These are phyloP conservation scores for Citrus australasica DNA, from an alignment of 345 rosid species.

Conservation along the genomic window DNA sequence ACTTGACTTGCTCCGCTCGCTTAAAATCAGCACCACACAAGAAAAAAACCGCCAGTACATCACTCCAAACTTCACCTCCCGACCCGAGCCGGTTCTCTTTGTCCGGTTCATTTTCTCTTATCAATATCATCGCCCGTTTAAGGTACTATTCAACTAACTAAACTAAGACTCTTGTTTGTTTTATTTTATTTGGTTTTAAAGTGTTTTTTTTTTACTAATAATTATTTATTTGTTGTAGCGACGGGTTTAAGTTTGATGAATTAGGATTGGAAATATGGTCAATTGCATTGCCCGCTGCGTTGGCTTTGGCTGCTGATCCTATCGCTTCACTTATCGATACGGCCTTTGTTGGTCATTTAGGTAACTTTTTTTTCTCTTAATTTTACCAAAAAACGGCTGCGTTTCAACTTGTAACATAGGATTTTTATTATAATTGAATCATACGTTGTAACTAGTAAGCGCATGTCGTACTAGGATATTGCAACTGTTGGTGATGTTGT, in stretches of 20 bases:
- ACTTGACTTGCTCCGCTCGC: conserved; percentile 22
- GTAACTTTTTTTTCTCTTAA: conserved; percentile 25
- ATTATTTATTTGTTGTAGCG: conserved; percentile 16
- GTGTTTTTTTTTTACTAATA: background rate
- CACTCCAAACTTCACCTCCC: conserved; percentile 30
- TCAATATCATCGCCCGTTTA: conserved; percentile 20
- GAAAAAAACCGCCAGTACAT: conserved; percentile 7
- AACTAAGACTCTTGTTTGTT: background rate
- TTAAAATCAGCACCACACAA: conserved; percentile 32
- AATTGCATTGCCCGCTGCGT: conserved; percentile 87
- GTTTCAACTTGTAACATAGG: background rate
- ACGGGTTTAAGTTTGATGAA: conserved; percentile 48
- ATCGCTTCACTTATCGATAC: conserved; percentile 78
- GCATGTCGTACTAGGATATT: too few relatives aligned
- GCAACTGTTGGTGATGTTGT: background rate
- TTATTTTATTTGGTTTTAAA: background rate
- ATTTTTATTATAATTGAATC: too few relatives aligned
- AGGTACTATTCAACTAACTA: conserved; percentile 17
- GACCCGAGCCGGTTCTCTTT: conserved; percentile 16
- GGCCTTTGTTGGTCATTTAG: conserved; percentile 84
- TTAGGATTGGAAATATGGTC: conserved; percentile 69
- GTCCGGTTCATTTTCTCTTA: conserved; percentile 16
- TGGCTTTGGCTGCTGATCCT: conserved; percentile 95
- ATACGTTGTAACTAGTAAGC: too few relatives aligned
- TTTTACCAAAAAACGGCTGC: background rate